Percentiles rank a stretch among this genome's conserved stretches.
phyloP scores from a whole-genome alignment of 2,329 filamentous ascomycete genomes.

The Colletotrichum tropicicola region DNA sequence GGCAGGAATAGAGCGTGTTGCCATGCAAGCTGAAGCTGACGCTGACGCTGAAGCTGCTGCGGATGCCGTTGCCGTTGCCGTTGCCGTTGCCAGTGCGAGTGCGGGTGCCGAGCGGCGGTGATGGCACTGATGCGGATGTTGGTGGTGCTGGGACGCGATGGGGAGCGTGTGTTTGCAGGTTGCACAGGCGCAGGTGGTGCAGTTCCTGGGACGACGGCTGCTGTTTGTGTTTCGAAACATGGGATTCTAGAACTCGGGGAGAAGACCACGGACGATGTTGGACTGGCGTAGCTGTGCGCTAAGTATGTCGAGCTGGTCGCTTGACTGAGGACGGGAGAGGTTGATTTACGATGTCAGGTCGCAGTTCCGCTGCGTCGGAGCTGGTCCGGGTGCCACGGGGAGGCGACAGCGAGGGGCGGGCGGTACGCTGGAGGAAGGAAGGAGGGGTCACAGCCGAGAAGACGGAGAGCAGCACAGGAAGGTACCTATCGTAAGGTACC shows the following conservation, averaged over 20 bases:
- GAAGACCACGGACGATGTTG: slow-evolving; percentile 4
- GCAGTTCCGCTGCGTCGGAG: slow-evolving; percentile 12
- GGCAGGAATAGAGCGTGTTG: neutral
- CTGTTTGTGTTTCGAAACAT: slow-evolving; percentile 26
- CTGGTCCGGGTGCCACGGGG: neutral
- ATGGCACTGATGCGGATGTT: neutral
- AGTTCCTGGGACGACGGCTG: slow-evolving; percentile 28
- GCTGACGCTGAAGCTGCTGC: neutral
- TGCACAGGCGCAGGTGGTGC: slow-evolving; percentile 22
- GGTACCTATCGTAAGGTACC: neutral
- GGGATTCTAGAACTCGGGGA: slow-evolving; percentile 25
- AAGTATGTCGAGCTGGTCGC: neutral
- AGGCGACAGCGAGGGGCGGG: no score
- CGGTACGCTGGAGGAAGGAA: no score
- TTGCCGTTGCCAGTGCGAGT: neutral
- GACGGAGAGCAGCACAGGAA: no score
- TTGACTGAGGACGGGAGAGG: neutral
- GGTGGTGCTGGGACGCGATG: neutral
- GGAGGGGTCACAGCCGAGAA: no score
- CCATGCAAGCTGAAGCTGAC: neutral
- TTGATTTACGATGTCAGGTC: slow-evolving; percentile 8
- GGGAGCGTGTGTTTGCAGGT: slow-evolving; percentile 12
- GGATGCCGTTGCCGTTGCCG: neutral
- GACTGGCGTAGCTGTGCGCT: neutral
- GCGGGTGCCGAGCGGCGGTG: neutral